These are phyloP conservation scores for Myriosclerotinia curreyana DNA, from an alignment of 2,329 filamentous ascomycete species.

Conservation along the genomic window DNA sequence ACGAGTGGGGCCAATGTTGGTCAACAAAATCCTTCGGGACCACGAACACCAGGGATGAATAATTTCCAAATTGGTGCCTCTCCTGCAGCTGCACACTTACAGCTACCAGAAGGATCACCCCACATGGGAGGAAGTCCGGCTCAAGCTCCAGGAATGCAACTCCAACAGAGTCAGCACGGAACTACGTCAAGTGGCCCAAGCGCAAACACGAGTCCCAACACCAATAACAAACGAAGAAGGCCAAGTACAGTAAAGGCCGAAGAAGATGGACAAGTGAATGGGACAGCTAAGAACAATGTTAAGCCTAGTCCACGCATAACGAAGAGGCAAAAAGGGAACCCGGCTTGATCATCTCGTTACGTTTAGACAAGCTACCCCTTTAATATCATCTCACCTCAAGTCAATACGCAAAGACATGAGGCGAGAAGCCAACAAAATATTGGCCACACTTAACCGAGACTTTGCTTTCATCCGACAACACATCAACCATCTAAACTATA, in stretches of 20 bases:
- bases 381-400: background rate
- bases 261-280: slow-evolving; percentile 37
- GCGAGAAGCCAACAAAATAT: background rate
- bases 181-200: slow-evolving; percentile 64
- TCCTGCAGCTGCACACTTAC: slow-evolving; percentile 57
- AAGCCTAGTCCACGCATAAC: slow-evolving; percentile 43
- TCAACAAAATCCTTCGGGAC: slow-evolving; percentile 30
- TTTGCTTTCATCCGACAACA: slow-evolving; percentile 1
- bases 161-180: slow-evolving; percentile 66
- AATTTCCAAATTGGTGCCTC: slow-evolving; percentile 57
- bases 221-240: slow-evolving; percentile 42
- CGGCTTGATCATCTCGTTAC: slow-evolving; percentile 24
- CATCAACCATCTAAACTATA: background rate
- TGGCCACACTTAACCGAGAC: background rate
- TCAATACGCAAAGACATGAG: background rate
- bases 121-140: slow-evolving; percentile 58
- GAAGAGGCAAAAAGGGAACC: slow-evolving; percentile 41
- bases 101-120: slow-evolving; percentile 58
- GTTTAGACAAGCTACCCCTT: background rate
- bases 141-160: slow-evolving; percentile 61
- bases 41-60: slow-evolving; percentile 37
- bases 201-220: slow-evolving; percentile 55
- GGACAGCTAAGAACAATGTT: slow-evolving; percentile 37
- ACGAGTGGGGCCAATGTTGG: slow-evolving; percentile 26
- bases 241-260: slow-evolving; percentile 43